Evolutionary conservation across 345 rosid species (phyloP).

Genomic region (Sapria himalayana): DNA sequence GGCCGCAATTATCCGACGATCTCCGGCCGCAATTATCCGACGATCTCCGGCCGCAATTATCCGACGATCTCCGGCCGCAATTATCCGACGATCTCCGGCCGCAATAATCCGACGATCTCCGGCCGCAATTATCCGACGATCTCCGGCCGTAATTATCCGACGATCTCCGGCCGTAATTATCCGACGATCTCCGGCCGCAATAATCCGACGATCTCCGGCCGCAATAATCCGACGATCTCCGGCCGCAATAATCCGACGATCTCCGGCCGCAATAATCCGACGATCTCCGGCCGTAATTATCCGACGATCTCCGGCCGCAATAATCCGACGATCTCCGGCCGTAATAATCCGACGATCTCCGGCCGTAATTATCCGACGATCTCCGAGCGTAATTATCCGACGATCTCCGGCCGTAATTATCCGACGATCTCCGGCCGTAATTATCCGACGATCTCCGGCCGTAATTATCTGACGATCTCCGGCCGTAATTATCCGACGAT

Average conservation of each 20-base stretch:
- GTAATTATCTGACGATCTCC: slow-evolving; percentile 1
- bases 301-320: too few species aligned
- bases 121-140: neutral
- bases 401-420: neutral
- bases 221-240: too few species aligned
- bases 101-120: slow-evolving; percentile 1
- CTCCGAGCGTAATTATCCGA: slow-evolving; percentile 2
- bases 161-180: slow-evolving; percentile 1
- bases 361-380: slow-evolving; percentile 1
- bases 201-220: slow-evolving; percentile 3
- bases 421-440: slow-evolving; percentile 3
- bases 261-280: neutral
- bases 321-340: slow-evolving; percentile 1
- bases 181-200: neutral
- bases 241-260: slow-evolving; percentile 1
- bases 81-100: too few species aligned
- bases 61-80: slow-evolving; percentile 3
- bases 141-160: slow-evolving; percentile 2
- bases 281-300: slow-evolving; percentile 2
- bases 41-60: neutral
- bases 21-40: slow-evolving; percentile 2
- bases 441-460: too few species aligned
- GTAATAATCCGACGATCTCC: slow-evolving; percentile 1
- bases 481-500: neutral
- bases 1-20: slow-evolving; percentile 1